Percentiles rank a stretch among this genome's conserved stretches.
Conservation (phyloP, 805 yeast species). For the Ogataea paraovalis region DNA sequence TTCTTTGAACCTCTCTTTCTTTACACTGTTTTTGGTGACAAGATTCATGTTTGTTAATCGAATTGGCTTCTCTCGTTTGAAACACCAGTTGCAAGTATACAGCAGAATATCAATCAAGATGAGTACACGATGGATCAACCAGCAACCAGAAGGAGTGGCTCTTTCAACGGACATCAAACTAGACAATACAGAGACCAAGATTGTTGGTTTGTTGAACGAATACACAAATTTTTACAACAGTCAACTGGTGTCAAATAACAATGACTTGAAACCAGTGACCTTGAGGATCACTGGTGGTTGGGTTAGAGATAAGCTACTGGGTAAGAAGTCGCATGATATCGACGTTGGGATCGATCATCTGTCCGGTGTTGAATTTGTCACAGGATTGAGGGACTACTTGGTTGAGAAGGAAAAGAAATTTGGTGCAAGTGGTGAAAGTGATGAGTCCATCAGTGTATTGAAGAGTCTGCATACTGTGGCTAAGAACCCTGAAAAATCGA, state of each 20-base stretch:
- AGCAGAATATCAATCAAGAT: background rate
- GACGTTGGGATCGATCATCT: slow-evolving; percentile 86
- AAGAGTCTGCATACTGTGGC: slow-evolving; percentile 71
- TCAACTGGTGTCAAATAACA: background rate
- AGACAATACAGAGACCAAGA: slow-evolving; percentile 21
- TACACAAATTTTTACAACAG: slow-evolving; percentile 25
- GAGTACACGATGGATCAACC: slow-evolving; percentile 1
- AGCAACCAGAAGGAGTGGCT: background rate
- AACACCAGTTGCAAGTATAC: background rate
- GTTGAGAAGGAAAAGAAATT: slow-evolving; percentile 3
- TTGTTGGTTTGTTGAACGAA: slow-evolving; percentile 23
- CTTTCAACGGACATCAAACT: slow-evolving; percentile 13
- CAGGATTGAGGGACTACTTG: slow-evolving; percentile 51
- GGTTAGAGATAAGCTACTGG: slow-evolving; percentile 93
- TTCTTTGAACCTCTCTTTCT: too few relatives aligned
- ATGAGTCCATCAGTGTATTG: slow-evolving; percentile 10
- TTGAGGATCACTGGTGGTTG: slow-evolving; percentile 94
- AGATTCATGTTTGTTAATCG: too few relatives aligned
- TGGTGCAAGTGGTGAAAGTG: slow-evolving; percentile 3
- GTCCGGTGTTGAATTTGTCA: slow-evolving; percentile 85
- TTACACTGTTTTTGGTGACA: too few relatives aligned
- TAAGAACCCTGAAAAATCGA: slow-evolving; percentile 91
- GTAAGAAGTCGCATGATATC: slow-evolving; percentile 75
- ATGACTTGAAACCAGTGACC: slow-evolving; percentile 16
- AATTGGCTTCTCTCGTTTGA: too few relatives aligned